Conservation (phyloP, 495 filamentous ascomycete genomes). For the Daldinia caldariorum region DNA sequence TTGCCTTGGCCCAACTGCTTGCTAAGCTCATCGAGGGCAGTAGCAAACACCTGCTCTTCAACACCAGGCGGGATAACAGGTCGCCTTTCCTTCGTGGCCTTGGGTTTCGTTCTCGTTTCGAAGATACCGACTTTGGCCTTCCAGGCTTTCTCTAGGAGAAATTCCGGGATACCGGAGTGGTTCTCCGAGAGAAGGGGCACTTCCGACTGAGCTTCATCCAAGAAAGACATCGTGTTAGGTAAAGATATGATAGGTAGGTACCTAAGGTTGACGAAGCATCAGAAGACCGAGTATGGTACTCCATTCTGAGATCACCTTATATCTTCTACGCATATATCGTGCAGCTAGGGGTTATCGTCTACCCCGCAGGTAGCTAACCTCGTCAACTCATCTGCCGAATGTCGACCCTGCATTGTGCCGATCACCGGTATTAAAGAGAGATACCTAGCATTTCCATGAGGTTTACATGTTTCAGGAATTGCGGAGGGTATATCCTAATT, state of each 20-base stretch:
- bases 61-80: slow-evolving; percentile 54
- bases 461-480: not conserved
- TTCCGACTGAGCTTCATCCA: slow-evolving; percentile 46
- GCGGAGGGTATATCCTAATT: slow-evolving; percentile 14
- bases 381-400: slow-evolving; percentile 42
- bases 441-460: slow-evolving; percentile 11
- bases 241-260: not conserved
- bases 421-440: slow-evolving; percentile 21
- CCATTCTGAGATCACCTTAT: slow-evolving; percentile 16
- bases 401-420: slow-evolving; percentile 35
- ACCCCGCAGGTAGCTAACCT: slow-evolving; percentile 41
- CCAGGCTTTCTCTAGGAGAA: slow-evolving; percentile 52
- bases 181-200: slow-evolving; percentile 53
- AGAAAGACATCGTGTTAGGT: slow-evolving; percentile 45
- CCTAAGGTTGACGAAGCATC: no score
- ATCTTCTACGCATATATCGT: slow-evolving; percentile 14
- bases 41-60: slow-evolving; percentile 51
- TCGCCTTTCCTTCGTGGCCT: slow-evolving; percentile 46
- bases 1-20: slow-evolving; percentile 51
- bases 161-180: slow-evolving; percentile 58
- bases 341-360: slow-evolving; percentile 23
- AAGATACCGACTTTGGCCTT: slow-evolving; percentile 51
- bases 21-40: slow-evolving; percentile 52
- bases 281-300: not conserved
- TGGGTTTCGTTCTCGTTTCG: slow-evolving; percentile 51